These are phyloP conservation scores for Sclerotiophoma versabilis DNA, from an alignment of 2,329 filamentous ascomycete species.

Conservation along the genomic window DNA sequence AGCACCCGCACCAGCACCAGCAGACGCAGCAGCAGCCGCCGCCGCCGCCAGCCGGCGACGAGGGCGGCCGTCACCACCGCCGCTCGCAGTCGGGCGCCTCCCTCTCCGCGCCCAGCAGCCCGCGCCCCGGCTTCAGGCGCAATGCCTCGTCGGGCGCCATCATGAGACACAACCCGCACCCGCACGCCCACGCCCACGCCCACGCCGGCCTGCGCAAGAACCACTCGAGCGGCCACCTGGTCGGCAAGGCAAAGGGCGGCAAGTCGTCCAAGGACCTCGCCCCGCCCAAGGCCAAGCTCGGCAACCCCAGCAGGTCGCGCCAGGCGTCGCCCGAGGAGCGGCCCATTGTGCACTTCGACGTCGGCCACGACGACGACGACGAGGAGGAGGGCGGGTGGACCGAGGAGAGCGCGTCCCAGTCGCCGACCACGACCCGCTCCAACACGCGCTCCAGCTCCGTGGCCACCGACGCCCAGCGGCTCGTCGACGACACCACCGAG, in stretches of 20 bases:
- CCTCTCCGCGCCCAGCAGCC: slow-evolving; percentile 45
- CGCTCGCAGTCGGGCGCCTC: slow-evolving; percentile 49
- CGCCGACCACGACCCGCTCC: slow-evolving; percentile 50
- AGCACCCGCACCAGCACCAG: slow-evolving; percentile 1
- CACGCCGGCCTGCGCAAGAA: slow-evolving; percentile 50
- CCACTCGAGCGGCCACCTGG: slow-evolving; percentile 56
- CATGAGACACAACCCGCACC: slow-evolving; percentile 42
- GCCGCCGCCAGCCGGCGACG: slow-evolving; percentile 30
- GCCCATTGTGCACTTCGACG: slow-evolving; percentile 52
- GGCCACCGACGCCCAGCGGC: slow-evolving; percentile 43
- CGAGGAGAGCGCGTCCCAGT: slow-evolving; percentile 52
- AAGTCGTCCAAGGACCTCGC: slow-evolving; percentile 43
- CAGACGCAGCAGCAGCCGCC: slow-evolving; percentile 4
- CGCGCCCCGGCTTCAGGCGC: slow-evolving; percentile 52
- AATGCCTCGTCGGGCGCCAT: slow-evolving; percentile 52
- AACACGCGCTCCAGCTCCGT: slow-evolving; percentile 52
- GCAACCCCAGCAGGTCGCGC: slow-evolving; percentile 40
- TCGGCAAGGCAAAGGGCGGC: slow-evolving; percentile 50
- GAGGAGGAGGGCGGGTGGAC: slow-evolving; percentile 51
- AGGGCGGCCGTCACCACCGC: slow-evolving; percentile 45
- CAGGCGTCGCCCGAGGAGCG: slow-evolving; percentile 46
- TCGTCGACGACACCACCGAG: slow-evolving; percentile 33
- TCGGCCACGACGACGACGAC: slow-evolving; percentile 40
- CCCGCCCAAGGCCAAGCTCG: slow-evolving; percentile 38
- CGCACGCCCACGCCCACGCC: slow-evolving; percentile 44